Percentiles rank a stretch among this genome's conserved stretches.
Conservation (phyloP, 768 basidiomycete genomes). For the Tulasnella sp. region DNA sequence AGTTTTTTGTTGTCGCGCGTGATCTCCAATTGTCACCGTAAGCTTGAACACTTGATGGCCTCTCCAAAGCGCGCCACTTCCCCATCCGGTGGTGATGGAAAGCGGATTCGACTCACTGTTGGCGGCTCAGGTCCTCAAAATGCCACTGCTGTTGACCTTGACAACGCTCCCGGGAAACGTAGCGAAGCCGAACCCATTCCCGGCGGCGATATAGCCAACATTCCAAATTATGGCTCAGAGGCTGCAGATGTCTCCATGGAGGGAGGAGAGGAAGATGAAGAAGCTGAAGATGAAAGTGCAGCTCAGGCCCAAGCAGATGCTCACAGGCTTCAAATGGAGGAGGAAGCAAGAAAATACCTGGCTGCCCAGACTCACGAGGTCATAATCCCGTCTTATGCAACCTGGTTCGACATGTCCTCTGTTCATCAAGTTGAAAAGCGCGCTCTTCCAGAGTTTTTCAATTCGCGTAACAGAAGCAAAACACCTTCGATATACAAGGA, state of each 20-base stretch:
- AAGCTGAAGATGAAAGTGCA: constrained; percentile 78
- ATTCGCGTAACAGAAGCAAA: constrained; percentile 84
- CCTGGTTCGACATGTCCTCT: constrained; percentile 95
- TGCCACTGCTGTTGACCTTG: constrained; percentile 63
- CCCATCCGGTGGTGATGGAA: too few species aligned
- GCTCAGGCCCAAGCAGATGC: constrained; percentile 64
- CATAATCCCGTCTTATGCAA: constrained; percentile 91
- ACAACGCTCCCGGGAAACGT: constrained; percentile 71
- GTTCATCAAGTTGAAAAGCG: constrained; percentile 86
- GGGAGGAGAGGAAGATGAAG: constrained; percentile 62
- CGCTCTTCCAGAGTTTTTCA: constrained; percentile 96
- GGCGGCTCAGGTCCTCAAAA: too few species aligned
- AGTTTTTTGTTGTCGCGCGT: too few species aligned
- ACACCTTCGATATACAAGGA: constrained; percentile 97
- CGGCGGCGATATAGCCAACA: constrained; percentile 65
- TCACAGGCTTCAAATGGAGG: constrained; percentile 63
- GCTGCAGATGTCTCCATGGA: constrained; percentile 28
- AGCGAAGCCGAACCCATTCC: constrained; percentile 76
- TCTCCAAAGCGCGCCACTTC: too few species aligned
- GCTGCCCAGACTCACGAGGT: constrained; percentile 95
- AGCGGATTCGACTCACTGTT: too few species aligned
- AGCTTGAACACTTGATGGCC: too few species aligned
- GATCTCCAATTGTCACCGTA: too few species aligned
- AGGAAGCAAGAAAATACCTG: constrained; percentile 85
- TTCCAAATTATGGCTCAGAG: constrained; percentile 35